phyloP scores from a whole-genome alignment of 495 filamentous ascomycete species.

The Oleoguttula mirabilis region DNA sequence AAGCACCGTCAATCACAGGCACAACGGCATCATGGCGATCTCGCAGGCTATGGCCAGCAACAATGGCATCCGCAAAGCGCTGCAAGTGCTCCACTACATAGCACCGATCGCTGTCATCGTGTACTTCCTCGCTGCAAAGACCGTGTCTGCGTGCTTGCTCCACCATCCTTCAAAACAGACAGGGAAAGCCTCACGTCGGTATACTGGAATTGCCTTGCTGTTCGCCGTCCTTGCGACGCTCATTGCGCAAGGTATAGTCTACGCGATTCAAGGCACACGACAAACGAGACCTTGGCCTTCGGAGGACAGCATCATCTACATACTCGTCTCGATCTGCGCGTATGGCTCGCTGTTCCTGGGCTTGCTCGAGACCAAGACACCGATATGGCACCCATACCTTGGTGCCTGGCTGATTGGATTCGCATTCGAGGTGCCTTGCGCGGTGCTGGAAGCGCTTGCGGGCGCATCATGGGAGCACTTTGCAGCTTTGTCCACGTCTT shows the following conservation, averaged over 20 bases:
- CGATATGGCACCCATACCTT: constrained; percentile 13
- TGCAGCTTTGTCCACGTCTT: not conserved
- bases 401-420: constrained; percentile 3
- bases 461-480: not conserved
- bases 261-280: constrained; percentile 1
- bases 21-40: no score
- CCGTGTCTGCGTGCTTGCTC: constrained; percentile 10
- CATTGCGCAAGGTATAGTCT: constrained; percentile 5
- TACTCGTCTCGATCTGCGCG: constrained; percentile 2
- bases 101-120: constrained; percentile 2
- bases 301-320: constrained; percentile 13
- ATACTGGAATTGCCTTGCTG: constrained; percentile 1
- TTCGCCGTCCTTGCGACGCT: not conserved
- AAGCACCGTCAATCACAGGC: no score
- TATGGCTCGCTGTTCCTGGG: constrained; percentile 10
- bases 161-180: constrained; percentile 6
- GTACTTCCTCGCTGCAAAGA: constrained; percentile 10
- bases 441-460: constrained; percentile 3
- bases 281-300: not conserved
- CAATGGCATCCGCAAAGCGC: no score
- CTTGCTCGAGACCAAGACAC: constrained; percentile 4
- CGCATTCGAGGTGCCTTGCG: constrained; percentile 3
- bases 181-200: not conserved
- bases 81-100: constrained; percentile 10
- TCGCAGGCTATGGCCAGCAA: no score